phyloP scores from a whole-genome alignment of 805 yeast species.

The Kuraishia ogatae region DNA sequence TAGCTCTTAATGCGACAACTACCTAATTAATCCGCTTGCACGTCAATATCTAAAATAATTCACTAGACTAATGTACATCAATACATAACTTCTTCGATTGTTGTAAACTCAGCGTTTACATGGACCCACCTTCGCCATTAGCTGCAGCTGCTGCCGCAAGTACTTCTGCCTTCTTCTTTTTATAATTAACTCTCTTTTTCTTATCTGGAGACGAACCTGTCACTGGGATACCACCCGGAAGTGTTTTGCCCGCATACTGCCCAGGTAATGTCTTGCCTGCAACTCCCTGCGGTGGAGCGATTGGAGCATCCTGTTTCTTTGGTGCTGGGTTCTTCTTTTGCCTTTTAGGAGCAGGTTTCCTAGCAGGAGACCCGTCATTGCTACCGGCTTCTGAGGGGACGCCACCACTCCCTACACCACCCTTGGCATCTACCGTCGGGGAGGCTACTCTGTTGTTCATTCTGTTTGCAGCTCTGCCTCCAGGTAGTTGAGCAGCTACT shows the following conservation, averaged over 20 bases:
- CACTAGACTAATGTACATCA: not conserved
- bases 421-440: constrained; percentile 4
- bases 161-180: constrained; percentile 1
- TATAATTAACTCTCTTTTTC: constrained; percentile 1
- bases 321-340: constrained; percentile 22
- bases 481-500: constrained; percentile 13
- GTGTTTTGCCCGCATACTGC: constrained; percentile 11
- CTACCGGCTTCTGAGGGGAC: constrained; percentile 1
- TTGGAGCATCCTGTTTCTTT: constrained; percentile 19
- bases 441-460: not conserved
- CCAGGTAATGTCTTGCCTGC: constrained; percentile 23
- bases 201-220: constrained; percentile 1
- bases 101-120: not conserved
- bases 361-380: not conserved
- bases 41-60: not conserved
- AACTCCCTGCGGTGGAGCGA: constrained; percentile 8
- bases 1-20: not conserved
- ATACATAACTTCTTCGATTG: too few species aligned
- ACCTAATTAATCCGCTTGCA: not conserved
- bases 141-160: not conserved
- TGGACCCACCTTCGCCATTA: not conserved
- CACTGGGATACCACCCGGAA: constrained; percentile 7
- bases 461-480: constrained; percentile 5
- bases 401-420: too few species aligned
- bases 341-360: constrained; percentile 7